Percentiles rank a stretch among this genome's conserved stretches.
These are phyloP conservation scores for Eucommia ulmoides DNA, from an alignment of 257 asterid species.

Conservation along the genomic window DNA sequence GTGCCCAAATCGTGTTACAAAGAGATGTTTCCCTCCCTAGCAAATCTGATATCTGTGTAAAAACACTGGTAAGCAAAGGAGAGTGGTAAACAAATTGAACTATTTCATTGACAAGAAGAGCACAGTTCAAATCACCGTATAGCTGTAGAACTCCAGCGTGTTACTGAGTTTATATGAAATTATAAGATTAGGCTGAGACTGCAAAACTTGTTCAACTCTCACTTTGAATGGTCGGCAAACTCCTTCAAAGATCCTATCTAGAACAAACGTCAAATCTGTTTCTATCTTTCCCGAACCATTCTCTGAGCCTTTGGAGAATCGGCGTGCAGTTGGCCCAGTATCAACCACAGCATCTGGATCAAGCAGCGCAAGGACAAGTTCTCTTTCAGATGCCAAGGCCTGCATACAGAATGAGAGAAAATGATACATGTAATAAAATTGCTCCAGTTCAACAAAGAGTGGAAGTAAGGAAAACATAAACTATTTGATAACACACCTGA, in stretches of 20 bases:
- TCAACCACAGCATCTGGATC: slow-evolving; percentile 74
- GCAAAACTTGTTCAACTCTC: slow-evolving; percentile 96
- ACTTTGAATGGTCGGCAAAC: slow-evolving; percentile 98
- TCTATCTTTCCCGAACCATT: slow-evolving; percentile 54
- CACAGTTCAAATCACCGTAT: slow-evolving; percentile 54
- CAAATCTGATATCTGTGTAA: slow-evolving; percentile 71
- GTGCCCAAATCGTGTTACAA: slow-evolving; percentile 77
- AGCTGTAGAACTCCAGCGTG: slow-evolving; percentile 93
- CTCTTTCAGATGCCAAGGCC: slow-evolving; percentile 99
- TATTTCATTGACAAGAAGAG: slow-evolving; percentile 1
- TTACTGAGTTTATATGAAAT: slow-evolving; percentile 79
- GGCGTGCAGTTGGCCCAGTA: slow-evolving; percentile 57
- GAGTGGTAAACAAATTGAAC: slow-evolving; percentile 7
- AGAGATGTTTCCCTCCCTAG: slow-evolving; percentile 91
- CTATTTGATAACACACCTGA: slow-evolving; percentile 37
- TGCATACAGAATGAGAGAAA: slow-evolving; percentile 19
- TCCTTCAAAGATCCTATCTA: slow-evolving; percentile 95
- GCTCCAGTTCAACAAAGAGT: not conserved
- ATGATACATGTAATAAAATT: not conserved
- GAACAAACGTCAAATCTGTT: slow-evolving; percentile 78
- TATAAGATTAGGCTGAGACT: slow-evolving; percentile 88
- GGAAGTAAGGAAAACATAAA: not conserved
- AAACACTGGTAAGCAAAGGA: slow-evolving; percentile 9
- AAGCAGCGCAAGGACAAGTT: slow-evolving; percentile 86
- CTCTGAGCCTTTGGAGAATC: slow-evolving; percentile 37